phyloP scores from a whole-genome alignment of 169 alveolate species.

The Sarcocystis neurona region DNA sequence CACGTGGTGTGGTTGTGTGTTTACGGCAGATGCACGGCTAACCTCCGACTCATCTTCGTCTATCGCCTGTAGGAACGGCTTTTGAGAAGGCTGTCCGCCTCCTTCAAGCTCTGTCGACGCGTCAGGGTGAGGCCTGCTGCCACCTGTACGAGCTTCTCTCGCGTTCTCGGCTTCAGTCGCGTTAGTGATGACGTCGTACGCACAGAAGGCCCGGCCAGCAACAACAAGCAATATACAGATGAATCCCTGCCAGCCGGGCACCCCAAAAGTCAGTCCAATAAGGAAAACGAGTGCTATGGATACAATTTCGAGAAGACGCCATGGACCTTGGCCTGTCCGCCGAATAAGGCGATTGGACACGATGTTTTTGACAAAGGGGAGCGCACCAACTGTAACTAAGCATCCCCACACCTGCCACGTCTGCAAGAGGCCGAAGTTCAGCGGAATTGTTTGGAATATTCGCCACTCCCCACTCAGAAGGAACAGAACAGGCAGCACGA shows the following conservation, averaged over 20 bases:
- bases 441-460: constrained; percentile 77
- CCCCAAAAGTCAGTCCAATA: constrained; percentile 83
- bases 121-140: constrained; percentile 19
- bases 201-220: constrained; percentile 81
- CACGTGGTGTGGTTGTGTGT: neutral
- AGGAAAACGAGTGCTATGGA: constrained; percentile 87
- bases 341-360: constrained; percentile 89
- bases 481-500: constrained; percentile 83
- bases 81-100: constrained; percentile 42
- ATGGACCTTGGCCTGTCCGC: constrained; percentile 93
- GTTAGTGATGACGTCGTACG: constrained; percentile 78
- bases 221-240: constrained; percentile 75
- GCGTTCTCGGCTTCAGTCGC: constrained; percentile 70
- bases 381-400: constrained; percentile 89
- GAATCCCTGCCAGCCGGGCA: constrained; percentile 77
- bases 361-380: constrained; percentile 90
- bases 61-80: constrained; percentile 61
- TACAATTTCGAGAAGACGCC: constrained; percentile 89
- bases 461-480: constrained; percentile 81
- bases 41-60: constrained; percentile 64
- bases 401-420: constrained; percentile 93
- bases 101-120: constrained; percentile 52
- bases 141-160: constrained; percentile 51
- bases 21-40: neutral
- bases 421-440: constrained; percentile 72